Base-by-base conservation (phyloP, 1,284 basidiomycete species). In the Termitomyces sp. region DNA sequence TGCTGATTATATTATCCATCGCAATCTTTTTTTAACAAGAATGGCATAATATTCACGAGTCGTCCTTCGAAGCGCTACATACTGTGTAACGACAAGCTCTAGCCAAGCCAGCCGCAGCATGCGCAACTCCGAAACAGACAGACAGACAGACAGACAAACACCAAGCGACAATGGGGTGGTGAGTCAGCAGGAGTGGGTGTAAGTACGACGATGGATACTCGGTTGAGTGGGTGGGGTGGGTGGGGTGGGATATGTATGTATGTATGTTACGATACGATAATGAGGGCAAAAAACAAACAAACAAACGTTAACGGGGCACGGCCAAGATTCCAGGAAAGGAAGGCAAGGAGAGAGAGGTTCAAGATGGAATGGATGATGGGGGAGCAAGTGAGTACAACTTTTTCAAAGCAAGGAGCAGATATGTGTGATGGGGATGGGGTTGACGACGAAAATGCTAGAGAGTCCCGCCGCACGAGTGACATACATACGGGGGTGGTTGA, bases 361-460 rank as follows among this genome's bases (percentile, higher is more conserved):
- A 24, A 8, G 10, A 9, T n/a, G n/a, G 40, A 35, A 49, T 49
- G 42, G 18, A 33, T 37, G 18, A 42, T 33, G 30, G 5, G 21
- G 21, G 7, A 2, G 39, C 3, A 48, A 45, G 18, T 40, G 38
- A 46, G 42, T 49, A 42, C 40, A 50, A 44, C 42, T n/a, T 37
- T 24, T 50, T 33, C 41, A 39, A 45, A 35, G 43, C 43, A 50
- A 37, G 39, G 33, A 45, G 33, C 24, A 44, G 42, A 31, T 19
- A 13, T 38, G n/a, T n/a, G n/a, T n/a, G n/a, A n/a, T n/a, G n/a
- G 46, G 24, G 5, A 35, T 34, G 28, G 44, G n/a, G 45, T n/a
- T 10, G 9, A 46, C 13, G 13, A 34, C 13, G 30, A n/a, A 24
- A 33, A 40, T 49, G 47, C 38, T 49, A 33, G 18, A 40, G 38